These are phyloP conservation scores for Brassica hybrid DNA, from an alignment of 441 rosid genomes.

Conservation along the genomic window DNA sequence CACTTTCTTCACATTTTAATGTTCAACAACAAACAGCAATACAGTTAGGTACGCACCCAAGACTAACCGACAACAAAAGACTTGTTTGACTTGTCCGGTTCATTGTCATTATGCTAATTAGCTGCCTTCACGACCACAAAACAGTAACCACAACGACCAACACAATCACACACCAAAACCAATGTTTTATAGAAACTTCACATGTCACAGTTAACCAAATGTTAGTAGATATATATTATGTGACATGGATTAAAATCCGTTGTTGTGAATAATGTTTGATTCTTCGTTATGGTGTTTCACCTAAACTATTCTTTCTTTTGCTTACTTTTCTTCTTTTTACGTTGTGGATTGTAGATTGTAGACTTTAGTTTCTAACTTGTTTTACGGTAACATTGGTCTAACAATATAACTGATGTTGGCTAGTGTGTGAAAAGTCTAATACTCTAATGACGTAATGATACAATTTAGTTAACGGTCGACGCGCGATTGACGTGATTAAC, in stretches of 20 bases:
- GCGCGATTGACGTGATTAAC: background rate
- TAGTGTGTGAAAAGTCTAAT: background rate
- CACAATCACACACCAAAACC: background rate
- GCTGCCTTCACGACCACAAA: background rate
- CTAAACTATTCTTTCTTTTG: too few relatives aligned
- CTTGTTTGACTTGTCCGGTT: background rate
- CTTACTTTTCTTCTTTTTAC: background rate
- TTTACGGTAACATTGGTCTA: background rate
- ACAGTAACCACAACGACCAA: background rate
- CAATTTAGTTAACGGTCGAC: background rate
- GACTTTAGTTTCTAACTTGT: background rate
- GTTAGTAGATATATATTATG: too few relatives aligned
- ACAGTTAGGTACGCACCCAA: background rate
- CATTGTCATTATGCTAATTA: background rate
- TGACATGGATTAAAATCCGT: too few relatives aligned
- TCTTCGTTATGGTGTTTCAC: too few relatives aligned
- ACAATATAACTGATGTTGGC: background rate
- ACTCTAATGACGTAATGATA: slow-evolving; percentile 5
- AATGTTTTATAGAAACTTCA: too few relatives aligned
- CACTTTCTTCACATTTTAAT: background rate
- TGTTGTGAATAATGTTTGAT: too few relatives aligned
- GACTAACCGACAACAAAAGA: slow-evolving; percentile 3
- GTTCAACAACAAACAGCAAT: slow-evolving; percentile 3
- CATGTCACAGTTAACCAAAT: too few relatives aligned
- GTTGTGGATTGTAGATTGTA: background rate